Evolutionary conservation across 2,329 filamentous ascomycete genomes (phyloP).

Genomic region (Diaporthe ilicicola): DNA sequence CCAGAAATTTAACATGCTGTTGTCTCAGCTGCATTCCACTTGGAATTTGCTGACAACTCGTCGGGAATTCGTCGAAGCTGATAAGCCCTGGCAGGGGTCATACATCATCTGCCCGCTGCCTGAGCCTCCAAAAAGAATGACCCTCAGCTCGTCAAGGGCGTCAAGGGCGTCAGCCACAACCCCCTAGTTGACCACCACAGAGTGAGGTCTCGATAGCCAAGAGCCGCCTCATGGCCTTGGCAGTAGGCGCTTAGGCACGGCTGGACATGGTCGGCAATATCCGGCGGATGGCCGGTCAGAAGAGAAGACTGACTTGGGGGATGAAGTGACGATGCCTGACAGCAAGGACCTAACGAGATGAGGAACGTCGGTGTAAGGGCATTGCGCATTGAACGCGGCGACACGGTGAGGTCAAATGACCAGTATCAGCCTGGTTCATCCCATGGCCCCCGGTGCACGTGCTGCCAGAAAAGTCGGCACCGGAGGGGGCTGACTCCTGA

Average conservation of each 20-base stretch:
- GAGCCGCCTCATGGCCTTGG: background rate
- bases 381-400: slow-evolving; percentile 13
- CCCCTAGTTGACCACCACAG: background rate
- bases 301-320: background rate
- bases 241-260: slow-evolving; percentile 2
- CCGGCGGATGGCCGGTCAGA: background rate
- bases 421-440: slow-evolving; percentile 2
- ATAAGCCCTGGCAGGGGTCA: background rate
- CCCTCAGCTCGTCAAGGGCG: background rate
- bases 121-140: too few relatives aligned
- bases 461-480: slow-evolving; percentile 3
- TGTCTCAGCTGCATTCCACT: background rate
- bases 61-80: background rate
- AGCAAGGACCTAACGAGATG: background rate
- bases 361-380: slow-evolving; percentile 18
- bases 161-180: background rate
- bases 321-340: slow-evolving; percentile 4
- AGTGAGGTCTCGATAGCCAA: background rate
- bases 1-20: background rate
- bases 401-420: slow-evolving; percentile 19
- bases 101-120: too few relatives aligned
- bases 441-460: slow-evolving; percentile 17
- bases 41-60: background rate
- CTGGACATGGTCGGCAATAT: background rate
- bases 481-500: slow-evolving; percentile 9